These are phyloP conservation scores for Meira miltonrushii DNA, from an alignment of 1,284 basidiomycete species.

Conservation along the genomic window DNA sequence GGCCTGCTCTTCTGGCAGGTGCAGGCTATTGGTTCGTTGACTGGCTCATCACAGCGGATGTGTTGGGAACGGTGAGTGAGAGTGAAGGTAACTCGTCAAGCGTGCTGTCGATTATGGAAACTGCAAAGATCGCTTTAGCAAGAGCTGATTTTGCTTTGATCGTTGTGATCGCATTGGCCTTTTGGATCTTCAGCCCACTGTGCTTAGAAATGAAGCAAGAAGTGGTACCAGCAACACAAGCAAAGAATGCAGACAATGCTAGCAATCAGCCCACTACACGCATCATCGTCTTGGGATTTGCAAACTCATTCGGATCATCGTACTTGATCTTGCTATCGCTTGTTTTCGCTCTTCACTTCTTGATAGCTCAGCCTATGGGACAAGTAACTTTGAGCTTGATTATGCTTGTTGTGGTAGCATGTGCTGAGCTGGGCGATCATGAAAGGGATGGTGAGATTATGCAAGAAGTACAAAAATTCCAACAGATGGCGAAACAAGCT, in stretches of 20 bases:
- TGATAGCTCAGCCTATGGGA: slow-evolving; percentile 70
- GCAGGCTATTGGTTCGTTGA: slow-evolving; percentile 44
- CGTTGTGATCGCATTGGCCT: slow-evolving; percentile 19
- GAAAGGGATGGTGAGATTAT: slow-evolving; percentile 33
- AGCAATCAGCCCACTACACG: slow-evolving; percentile 6
- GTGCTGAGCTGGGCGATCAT: slow-evolving; percentile 39
- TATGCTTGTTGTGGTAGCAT: slow-evolving; percentile 57
- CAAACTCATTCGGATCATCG: slow-evolving; percentile 80
- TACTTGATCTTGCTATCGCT: slow-evolving; percentile 76
- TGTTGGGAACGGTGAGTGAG: neutral
- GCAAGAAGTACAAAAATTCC: slow-evolving; percentile 6
- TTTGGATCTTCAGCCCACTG: slow-evolving; percentile 44
- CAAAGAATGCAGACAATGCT: neutral
- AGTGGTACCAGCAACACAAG: slow-evolving; percentile 5
- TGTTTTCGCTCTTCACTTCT: slow-evolving; percentile 63
- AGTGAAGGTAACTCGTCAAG: neutral
- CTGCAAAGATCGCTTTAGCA: slow-evolving; percentile 28
- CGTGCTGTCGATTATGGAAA: slow-evolving; percentile 14
- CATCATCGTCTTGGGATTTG: slow-evolving; percentile 73
- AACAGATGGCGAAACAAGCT: neutral
- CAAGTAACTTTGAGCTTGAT: slow-evolving; percentile 69
- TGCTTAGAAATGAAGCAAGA: slow-evolving; percentile 40
- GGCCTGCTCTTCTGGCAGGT: slow-evolving; percentile 37
- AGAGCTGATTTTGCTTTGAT: slow-evolving; percentile 23
- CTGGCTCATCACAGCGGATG: slow-evolving; percentile 16